A percentile compares a stretch with the other conserved stretches of the same genome.
These are phyloP conservation scores for Gossypium raimondii DNA, from an alignment of 345 rosid genomes.

Conservation along the genomic window DNA sequence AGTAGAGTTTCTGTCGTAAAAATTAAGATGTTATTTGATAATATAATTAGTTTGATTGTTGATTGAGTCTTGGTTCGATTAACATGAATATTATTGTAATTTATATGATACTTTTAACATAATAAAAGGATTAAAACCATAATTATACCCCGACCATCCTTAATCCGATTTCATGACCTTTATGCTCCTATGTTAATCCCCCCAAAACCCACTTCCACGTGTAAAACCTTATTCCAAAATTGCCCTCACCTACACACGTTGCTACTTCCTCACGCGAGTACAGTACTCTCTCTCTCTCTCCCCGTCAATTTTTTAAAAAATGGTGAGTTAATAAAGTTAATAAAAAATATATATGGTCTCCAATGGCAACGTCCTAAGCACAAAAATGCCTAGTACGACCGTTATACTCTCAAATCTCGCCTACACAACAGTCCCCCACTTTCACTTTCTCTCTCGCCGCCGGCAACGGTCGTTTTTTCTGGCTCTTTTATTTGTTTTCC, in stretches of 20 bases:
- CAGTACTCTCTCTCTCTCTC: neutral
- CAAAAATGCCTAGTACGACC: neutral
- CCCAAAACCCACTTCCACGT: slow-evolving; percentile 24
- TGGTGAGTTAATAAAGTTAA: no score
- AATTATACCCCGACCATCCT: no score
- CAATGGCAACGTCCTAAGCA: neutral
- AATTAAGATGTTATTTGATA: no score
- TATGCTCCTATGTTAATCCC: neutral
- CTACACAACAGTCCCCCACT: slow-evolving; percentile 5
- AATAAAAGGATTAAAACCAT: no score
- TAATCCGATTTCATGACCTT: no score
- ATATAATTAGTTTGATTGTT: no score
- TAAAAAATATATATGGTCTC: neutral
- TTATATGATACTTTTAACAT: no score
- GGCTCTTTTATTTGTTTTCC: slow-evolving; percentile 6
- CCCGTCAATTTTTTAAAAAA: neutral
- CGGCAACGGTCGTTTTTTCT: neutral
- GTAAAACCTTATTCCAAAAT: neutral
- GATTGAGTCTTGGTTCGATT: fast-evolving
- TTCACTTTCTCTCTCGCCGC: neutral
- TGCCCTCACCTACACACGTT: slow-evolving; percentile 13
- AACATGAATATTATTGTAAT: fast-evolving
- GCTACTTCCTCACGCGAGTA: slow-evolving; percentile 24
- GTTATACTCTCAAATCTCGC: slow-evolving; percentile 38
- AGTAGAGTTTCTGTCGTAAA: no score